Evolutionary conservation across 768 basidiomycete species (phyloP), one percentile per base, ranked within the genome.

Genomic region (Naganishia kalamii): DNA sequence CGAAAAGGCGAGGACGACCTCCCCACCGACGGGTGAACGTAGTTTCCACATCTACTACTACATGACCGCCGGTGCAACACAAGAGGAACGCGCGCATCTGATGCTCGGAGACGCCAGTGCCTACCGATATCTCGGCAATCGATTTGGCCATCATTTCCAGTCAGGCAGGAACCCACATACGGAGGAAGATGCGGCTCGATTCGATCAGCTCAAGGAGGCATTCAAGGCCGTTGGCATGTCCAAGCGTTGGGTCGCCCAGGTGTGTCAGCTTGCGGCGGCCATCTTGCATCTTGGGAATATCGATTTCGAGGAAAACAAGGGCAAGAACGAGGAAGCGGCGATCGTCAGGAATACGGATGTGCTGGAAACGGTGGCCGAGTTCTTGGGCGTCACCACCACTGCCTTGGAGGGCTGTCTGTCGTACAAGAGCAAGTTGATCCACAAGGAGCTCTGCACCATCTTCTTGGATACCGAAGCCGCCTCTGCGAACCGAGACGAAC

Each of bases 41-140:
- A 97, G 96, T 70, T 97, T 98, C 76, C 92, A 99, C 77, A 92
- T 94, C 37, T 96, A 98, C 79, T 97, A 98, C 76, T 96, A 96
- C 77, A 85, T 99, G 72, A 86, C 93, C 65, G 88, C 91, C 0
- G 94, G 96, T 27, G 92, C 92, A 1, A 85, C 88, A 0, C 73
- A 84, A 0, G 96, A 98, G 72, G 96, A 99, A 76, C 82, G 89
- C 15, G 85, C 88, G 30, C 91, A 93, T 74, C 84, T 98, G 60
- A 88, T 89, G 68, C 83, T 99, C 10, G 79, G 84, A 59, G 88
- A 94, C 74, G 87, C 87, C 76, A 84, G 85, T 1, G 83, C 85
- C 7, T 99, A 92, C 70, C 85, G 92, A 1, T 97, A 93, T 75
- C 85, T 97, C 3, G 90, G 89, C 3, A 85, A 87, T 72, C 64